Evolutionary conservation across 164 flowering plant genomes (phyloP), one percentile per base, ranked within the genome.

Genomic region (Stephania yunnanensis): DNA sequence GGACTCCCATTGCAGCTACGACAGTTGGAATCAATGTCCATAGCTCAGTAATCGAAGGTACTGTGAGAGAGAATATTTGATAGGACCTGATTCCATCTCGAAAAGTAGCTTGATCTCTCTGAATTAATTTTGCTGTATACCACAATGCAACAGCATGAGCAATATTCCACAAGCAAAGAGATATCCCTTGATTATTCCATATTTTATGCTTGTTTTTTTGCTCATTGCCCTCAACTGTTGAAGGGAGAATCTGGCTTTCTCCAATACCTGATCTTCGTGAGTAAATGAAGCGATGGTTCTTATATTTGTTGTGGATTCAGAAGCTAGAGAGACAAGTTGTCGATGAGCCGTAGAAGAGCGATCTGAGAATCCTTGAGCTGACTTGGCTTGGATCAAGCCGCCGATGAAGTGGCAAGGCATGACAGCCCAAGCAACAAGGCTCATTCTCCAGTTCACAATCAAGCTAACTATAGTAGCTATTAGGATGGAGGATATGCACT

Each of bases 331-430:
- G 36, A 87, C 82, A 46, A 90, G 76, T 69, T 87, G 84, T 58
- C 73, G 77, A 78, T 91, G 90, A 52, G 85, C 82, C 58, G 87
- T 80, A 50, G 87, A 74, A 42, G 81, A 81, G 76, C 85, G 87
- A 36, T 88, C 83, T 74, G 91, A 74, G 78, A 90, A 91, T 66
- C 91, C 91, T 79, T 82, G 84, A 50, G 91, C 88, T 20, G 90
- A 87, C 79, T 85, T 87, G 79, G 93, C 91, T 81, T 91, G 94
- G 71, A 89, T 81, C 5, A 90, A 78, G 29, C 96, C 96, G 22
- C 93, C 92, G 20, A 90, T 88, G 80, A 87, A 89, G 85, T 90
- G 96, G 81, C 93, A 90, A 68, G 96, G 93, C 96, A 91, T 91
- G 74, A 91, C 92, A 22, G 95, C 95, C 95, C 93, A 89, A 74